These are phyloP conservation scores for Lichtheimia hyalospora DNA, from an alignment of 371 early-diverging fungal species.

Conservation along the genomic window DNA sequence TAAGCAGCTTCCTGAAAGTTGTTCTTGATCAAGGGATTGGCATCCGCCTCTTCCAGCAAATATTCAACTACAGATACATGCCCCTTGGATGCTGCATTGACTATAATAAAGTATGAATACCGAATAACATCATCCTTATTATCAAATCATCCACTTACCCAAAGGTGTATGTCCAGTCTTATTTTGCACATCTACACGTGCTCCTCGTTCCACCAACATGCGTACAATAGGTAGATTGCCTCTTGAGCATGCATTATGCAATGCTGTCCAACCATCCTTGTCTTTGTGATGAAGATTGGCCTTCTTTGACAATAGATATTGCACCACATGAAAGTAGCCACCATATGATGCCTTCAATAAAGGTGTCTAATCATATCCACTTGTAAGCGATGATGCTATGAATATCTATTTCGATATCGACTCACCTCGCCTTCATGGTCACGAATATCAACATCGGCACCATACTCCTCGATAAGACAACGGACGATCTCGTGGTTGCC, in stretches of 20 bases:
- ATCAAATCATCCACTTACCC: constrained; percentile 50
- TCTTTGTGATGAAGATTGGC: constrained; percentile 72
- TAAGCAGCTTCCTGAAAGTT: constrained; percentile 76
- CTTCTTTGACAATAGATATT: constrained; percentile 55
- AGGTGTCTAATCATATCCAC: constrained; percentile 56
- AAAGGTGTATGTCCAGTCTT: constrained; percentile 75
- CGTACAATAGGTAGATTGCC: constrained; percentile 64
- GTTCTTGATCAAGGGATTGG: constrained; percentile 69
- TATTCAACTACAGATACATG: constrained; percentile 66
- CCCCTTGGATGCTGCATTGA: constrained; percentile 81
- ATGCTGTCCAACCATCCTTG: constrained; percentile 83
- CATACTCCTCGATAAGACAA: constrained; percentile 61
- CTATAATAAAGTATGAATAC: constrained; percentile 28
- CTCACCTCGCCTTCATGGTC: constrained; percentile 76
- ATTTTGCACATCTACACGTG: constrained; percentile 61
- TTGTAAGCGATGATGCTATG: no score
- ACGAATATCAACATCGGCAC: constrained; percentile 62
- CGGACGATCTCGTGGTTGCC: constrained; percentile 68
- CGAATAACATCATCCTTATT: neutral
- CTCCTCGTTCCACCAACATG: constrained; percentile 56
- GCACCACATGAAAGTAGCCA: constrained; percentile 65
- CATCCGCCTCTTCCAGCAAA: constrained; percentile 60
- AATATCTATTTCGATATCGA: neutral
- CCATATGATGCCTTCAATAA: constrained; percentile 75
- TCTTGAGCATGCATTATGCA: constrained; percentile 77